Conservation (phyloP, 1,139 yeast genomes). For the Saccharomyces pastorianus region DNA sequence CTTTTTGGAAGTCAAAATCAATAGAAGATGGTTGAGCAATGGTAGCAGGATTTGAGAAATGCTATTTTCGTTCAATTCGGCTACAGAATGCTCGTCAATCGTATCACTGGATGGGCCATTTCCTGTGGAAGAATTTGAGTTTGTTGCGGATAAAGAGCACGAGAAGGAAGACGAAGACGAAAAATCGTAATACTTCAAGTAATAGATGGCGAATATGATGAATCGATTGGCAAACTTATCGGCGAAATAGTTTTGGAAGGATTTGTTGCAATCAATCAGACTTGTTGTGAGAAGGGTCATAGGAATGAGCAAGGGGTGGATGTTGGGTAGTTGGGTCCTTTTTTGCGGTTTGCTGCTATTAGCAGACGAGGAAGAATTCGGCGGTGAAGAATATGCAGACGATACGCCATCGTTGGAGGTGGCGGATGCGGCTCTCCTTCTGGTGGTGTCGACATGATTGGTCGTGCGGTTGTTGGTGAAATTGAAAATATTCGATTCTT, state of each 20-base stretch:
- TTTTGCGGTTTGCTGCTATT: not conserved
- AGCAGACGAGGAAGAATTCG: not conserved
- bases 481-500: conserved; percentile 33
- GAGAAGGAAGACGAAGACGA: conserved; percentile 20
- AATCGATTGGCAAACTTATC: conserved; percentile 47
- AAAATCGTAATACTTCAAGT: conserved; percentile 44
- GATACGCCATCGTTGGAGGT: not conserved
- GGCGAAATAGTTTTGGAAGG: conserved; percentile 43
- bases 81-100: not conserved
- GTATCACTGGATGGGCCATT: not conserved
- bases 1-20: conserved; percentile 51
- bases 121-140: not conserved
- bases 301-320: conserved; percentile 50
- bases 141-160: not conserved
- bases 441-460: not conserved
- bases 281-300: conserved; percentile 65
- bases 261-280: conserved; percentile 59
- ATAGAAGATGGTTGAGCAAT: conserved; percentile 50
- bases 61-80: not conserved
- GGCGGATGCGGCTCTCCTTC: not conserved
- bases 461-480: conserved; percentile 7
- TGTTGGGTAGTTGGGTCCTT: conserved; percentile 23
- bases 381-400: not conserved
- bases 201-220: conserved; percentile 46
- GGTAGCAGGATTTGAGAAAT: conserved; percentile 41